Conservation (phyloP, 148 eudicot genomes). For the Rhododendron henanense region DNA sequence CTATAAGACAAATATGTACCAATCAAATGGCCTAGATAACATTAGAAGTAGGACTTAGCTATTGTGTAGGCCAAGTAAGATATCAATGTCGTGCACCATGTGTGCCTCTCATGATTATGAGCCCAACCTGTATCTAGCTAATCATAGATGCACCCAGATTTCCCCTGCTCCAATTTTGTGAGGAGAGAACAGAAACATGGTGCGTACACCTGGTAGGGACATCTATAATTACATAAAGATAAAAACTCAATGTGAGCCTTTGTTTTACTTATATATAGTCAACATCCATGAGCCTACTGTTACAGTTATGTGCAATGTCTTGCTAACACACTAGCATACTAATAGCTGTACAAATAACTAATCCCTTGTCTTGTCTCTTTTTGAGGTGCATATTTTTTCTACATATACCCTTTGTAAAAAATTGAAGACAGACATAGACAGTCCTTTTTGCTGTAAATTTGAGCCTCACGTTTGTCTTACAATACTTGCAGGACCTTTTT, state of each 20-base stretch:
- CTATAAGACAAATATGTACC: neutral
- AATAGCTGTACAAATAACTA: neutral
- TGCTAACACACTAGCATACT: neutral
- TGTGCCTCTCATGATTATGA: neutral
- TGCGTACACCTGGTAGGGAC: neutral
- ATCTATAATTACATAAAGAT: neutral
- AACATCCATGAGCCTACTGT: neutral
- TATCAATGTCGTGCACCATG: neutral
- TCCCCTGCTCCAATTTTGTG: neutral
- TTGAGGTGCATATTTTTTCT: neutral
- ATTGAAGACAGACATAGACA: neutral
- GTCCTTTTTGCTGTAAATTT: neutral
- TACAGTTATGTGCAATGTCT: neutral
- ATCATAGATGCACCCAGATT: neutral
- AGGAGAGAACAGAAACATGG: neutral
- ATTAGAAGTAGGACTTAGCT: neutral
- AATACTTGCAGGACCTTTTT: slow-evolving; percentile 72
- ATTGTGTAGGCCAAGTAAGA: slow-evolving; percentile 1
- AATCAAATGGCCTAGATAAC: neutral
- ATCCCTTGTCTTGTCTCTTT: slow-evolving; percentile 1
- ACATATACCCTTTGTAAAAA: neutral
- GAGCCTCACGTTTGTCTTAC: neutral
- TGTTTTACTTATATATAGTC: neutral
- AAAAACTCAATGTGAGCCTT: neutral
- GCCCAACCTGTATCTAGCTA: neutral